Conservation (phyloP, 164 flowering plant species). For the Houttuynia cordata region DNA sequence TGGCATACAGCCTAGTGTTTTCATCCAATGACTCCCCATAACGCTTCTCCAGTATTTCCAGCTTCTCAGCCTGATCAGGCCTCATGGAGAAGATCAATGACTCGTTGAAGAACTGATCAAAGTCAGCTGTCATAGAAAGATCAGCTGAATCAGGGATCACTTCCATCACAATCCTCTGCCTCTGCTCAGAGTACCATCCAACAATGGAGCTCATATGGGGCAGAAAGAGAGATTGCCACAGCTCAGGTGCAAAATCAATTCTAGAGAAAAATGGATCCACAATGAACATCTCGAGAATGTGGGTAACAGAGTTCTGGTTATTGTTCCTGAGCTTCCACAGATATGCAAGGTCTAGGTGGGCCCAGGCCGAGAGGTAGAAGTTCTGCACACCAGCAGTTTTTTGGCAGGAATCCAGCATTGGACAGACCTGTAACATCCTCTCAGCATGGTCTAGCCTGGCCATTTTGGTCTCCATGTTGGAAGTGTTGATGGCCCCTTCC, state of each 20-base stretch:
- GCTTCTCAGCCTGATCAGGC: conserved; percentile 66
- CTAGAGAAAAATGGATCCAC: conserved; percentile 64
- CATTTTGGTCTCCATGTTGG: conserved; percentile 55
- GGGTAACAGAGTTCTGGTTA: conserved; percentile 40
- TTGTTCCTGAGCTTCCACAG: conserved; percentile 45
- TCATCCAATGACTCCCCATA: conserved; percentile 61
- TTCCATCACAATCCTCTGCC: conserved; percentile 65
- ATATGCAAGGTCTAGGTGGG: conserved; percentile 63
- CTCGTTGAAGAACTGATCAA: conserved; percentile 60
- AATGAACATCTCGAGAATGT: conserved; percentile 59
- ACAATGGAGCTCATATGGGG: conserved; percentile 73
- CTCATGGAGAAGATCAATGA: conserved; percentile 57
- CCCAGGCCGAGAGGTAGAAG: conserved; percentile 76
- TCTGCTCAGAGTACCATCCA: conserved; percentile 68
- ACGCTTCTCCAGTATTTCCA: conserved; percentile 45
- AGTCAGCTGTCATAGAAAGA: conserved; percentile 59
- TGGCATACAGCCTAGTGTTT: conserved; percentile 57
- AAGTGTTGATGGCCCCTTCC: conserved; percentile 65
- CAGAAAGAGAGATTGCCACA: conserved; percentile 59
- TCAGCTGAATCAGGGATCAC: conserved; percentile 65
- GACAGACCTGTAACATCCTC: conserved; percentile 78
- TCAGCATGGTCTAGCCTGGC: conserved; percentile 63
- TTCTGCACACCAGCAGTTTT: conserved; percentile 75
- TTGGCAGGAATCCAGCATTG: conserved; percentile 47
- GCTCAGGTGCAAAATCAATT: conserved; percentile 70